Evolutionary conservation across 2,329 filamentous ascomycete genomes (phyloP).

Genomic region (Gliomastix tumulicola): DNA sequence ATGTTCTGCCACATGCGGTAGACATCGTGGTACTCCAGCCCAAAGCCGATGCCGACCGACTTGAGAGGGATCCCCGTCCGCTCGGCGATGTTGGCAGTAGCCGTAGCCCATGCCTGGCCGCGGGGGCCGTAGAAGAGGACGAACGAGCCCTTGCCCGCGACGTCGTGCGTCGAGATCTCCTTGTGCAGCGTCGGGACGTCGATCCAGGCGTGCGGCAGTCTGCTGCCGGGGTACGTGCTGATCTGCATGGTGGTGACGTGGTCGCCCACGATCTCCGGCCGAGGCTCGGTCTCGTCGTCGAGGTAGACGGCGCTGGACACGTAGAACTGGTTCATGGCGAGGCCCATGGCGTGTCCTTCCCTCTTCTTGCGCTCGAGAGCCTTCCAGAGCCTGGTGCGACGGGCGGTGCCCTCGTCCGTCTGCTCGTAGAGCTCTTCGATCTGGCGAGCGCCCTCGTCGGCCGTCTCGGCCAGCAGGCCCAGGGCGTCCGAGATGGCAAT

Average conservation of each 20-base stretch:
- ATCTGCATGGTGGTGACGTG: slow-evolving; percentile 1
- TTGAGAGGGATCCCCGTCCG: slow-evolving; percentile 37
- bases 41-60: slow-evolving; percentile 46
- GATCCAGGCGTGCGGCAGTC: slow-evolving; percentile 58
- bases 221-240: slow-evolving; percentile 36
- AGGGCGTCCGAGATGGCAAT: neutral
- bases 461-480: slow-evolving; percentile 17
- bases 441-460: slow-evolving; percentile 26
- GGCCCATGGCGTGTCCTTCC: slow-evolving; percentile 48
- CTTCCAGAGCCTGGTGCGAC: slow-evolving; percentile 28
- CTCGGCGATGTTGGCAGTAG: slow-evolving; percentile 29
- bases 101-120: slow-evolving; percentile 44
- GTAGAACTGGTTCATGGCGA: slow-evolving; percentile 49
- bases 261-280: neutral
- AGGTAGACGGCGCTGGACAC: slow-evolving; percentile 23
- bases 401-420: slow-evolving; percentile 24
- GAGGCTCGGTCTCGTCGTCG: slow-evolving; percentile 31
- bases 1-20: slow-evolving; percentile 52
- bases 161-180: slow-evolving; percentile 49
- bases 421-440: slow-evolving; percentile 32
- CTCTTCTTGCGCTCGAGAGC: slow-evolving; percentile 33
- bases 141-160: slow-evolving; percentile 49
- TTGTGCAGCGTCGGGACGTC: slow-evolving; percentile 36
- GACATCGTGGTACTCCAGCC: slow-evolving; percentile 53
- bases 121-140: slow-evolving; percentile 45